These are phyloP conservation scores for Spergularia marina DNA, from an alignment of 148 eudicot species.

Conservation along the genomic window DNA sequence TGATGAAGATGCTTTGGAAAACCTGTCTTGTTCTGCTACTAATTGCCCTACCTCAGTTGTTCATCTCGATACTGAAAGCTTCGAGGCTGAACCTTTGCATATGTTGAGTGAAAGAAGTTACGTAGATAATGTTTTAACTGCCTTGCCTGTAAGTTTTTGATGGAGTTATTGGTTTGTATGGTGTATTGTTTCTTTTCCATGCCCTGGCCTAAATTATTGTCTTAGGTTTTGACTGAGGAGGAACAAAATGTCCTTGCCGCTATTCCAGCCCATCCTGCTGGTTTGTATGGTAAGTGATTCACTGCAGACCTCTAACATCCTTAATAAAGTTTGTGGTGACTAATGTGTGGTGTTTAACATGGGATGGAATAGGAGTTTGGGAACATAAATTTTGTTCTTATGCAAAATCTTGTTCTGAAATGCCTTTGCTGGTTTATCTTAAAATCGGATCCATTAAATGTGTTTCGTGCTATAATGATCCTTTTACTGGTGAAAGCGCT, in stretches of 20 bases:
- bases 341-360: no score
- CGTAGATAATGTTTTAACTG: constrained; percentile 64
- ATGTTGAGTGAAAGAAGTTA: constrained; percentile 51
- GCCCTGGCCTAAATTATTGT: not conserved
- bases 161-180: constrained; percentile 2
- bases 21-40: constrained; percentile 41
- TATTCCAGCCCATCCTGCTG: constrained; percentile 93
- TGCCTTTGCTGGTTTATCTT: not conserved
- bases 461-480: not conserved
- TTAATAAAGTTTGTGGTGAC: not conserved
- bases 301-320: not conserved
- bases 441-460: not conserved
- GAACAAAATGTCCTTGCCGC: constrained; percentile 78
- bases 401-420: not conserved
- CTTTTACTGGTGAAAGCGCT: not conserved
- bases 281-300: constrained; percentile 61
- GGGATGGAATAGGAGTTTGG: not conserved
- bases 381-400: not conserved
- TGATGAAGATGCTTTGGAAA: constrained; percentile 53
- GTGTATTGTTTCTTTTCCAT: not conserved
- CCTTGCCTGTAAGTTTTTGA: constrained; percentile 59
- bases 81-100: constrained; percentile 54
- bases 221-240: constrained; percentile 72
- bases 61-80: constrained; percentile 53
- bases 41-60: constrained; percentile 43